Conservation (phyloP, 1,139 yeast genomes). For the Geotrichum cucujoidarum region DNA sequence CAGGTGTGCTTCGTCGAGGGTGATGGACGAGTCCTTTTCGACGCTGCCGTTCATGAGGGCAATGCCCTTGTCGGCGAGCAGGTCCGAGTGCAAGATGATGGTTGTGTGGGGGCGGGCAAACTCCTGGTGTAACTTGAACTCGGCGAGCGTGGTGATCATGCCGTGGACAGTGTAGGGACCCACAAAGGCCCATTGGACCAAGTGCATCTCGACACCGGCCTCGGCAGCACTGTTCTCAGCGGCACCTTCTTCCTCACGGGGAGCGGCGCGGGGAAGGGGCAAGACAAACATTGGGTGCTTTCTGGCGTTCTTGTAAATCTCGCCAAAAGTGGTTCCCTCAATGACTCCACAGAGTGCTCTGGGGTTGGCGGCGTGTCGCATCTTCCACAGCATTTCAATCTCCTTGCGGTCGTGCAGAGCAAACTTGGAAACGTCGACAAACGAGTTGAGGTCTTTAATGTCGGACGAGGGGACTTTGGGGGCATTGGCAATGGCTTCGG, state of each 20-base stretch:
- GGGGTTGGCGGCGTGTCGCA: conserved; percentile 65
- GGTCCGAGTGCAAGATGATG: conserved; percentile 78
- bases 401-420: conserved; percentile 51
- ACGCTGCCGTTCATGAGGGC: conserved; percentile 86
- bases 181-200: conserved; percentile 89
- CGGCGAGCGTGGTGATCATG: conserved; percentile 86
- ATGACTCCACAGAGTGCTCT: conserved; percentile 62
- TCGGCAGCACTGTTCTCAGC: conserved; percentile 25
- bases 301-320: conserved; percentile 62
- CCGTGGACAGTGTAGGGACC: conserved; percentile 85
- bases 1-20: conserved; percentile 70
- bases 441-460: conserved; percentile 73
- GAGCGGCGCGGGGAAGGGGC: conserved; percentile 40
- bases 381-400: conserved; percentile 82
- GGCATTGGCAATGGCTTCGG: conserved; percentile 16
- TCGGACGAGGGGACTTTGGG: conserved; percentile 21
- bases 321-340: conserved; percentile 51
- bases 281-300: conserved; percentile 57
- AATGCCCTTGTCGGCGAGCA: conserved; percentile 54
- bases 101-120: conserved; percentile 95
- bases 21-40: conserved; percentile 60
- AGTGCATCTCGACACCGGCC: conserved; percentile 74
- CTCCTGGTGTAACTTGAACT: conserved; percentile 84
- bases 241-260: conserved; percentile 29
- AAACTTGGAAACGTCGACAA: conserved; percentile 63